phyloP scores from a whole-genome alignment of 768 basidiomycete genomes.

The Russula ochroleuca region DNA sequence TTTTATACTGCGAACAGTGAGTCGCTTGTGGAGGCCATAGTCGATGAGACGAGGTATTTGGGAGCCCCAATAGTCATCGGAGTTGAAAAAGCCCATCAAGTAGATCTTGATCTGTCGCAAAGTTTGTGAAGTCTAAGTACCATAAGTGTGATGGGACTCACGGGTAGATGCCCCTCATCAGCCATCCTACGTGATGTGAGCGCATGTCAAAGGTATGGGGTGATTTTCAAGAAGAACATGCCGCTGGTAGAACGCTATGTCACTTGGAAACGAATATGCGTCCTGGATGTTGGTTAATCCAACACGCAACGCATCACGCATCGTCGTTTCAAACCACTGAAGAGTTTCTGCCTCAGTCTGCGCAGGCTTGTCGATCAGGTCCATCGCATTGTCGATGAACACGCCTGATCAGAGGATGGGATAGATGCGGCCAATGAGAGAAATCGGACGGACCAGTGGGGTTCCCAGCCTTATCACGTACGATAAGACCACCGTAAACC shows the following conservation, averaged over 20 bases:
- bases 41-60: slow-evolving; percentile 34
- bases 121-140: neutral
- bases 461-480: slow-evolving; percentile 54
- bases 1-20: slow-evolving; percentile 58
- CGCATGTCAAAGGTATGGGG: slow-evolving; percentile 7
- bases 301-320: slow-evolving; percentile 63
- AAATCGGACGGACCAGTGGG: slow-evolving; percentile 57
- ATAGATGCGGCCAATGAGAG: neutral
- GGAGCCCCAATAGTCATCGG: slow-evolving; percentile 36
- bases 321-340: slow-evolving; percentile 60
- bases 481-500: slow-evolving; percentile 70
- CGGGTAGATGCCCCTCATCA: slow-evolving; percentile 62
- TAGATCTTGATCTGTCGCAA: slow-evolving; percentile 51
- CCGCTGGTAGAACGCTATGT: slow-evolving; percentile 64
- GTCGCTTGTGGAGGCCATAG: slow-evolving; percentile 36
- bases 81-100: slow-evolving; percentile 48
- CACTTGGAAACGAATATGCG: slow-evolving; percentile 49
- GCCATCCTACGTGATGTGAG: slow-evolving; percentile 50
- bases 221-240: slow-evolving; percentile 34
- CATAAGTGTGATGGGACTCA: slow-evolving; percentile 35
- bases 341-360: slow-evolving; percentile 54
- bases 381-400: slow-evolving; percentile 86
- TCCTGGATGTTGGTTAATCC: slow-evolving; percentile 90
- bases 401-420: slow-evolving; percentile 43
- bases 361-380: slow-evolving; percentile 60